Evolutionary conservation across 352 stramenopile genomes (phyloP).

Genomic region (Pythium scleroteichum): DNA sequence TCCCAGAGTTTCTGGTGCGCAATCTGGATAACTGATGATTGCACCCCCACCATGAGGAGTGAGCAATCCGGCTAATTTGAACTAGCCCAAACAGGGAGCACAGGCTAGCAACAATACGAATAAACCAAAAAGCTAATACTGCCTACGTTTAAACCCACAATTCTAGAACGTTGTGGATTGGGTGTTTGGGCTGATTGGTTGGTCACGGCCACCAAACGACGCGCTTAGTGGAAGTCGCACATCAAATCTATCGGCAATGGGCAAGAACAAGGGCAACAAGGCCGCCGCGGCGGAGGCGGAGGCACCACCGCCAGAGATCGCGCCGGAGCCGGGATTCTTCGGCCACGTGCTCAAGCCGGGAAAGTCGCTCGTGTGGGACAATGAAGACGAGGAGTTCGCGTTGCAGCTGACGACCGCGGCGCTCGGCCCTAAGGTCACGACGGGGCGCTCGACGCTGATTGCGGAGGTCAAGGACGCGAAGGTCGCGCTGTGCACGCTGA

Average conservation of each 20-base stretch:
- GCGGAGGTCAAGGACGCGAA: conserved; percentile 69
- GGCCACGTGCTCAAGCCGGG: conserved; percentile 67
- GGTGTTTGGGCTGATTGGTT: conserved; percentile 25
- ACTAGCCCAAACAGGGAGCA: background rate
- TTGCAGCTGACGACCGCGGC: conserved; percentile 79
- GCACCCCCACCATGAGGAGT: background rate
- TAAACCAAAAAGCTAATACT: no score
- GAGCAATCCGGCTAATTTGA: conserved; percentile 1
- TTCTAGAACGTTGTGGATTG: conserved; percentile 14
- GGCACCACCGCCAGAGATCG: conserved; percentile 36
- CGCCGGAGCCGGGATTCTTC: conserved; percentile 75
- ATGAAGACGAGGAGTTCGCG: conserved; percentile 74
- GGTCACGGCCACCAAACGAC: conserved; percentile 27
- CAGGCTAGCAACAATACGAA: no score
- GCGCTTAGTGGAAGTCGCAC: conserved; percentile 1
- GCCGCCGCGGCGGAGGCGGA: background rate
- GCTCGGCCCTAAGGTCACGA: conserved; percentile 48
- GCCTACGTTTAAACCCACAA: no score
- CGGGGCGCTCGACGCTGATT: conserved; percentile 74
- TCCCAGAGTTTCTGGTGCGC: background rate
- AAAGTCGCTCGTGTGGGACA: conserved; percentile 64
- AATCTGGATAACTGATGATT: conserved; percentile 1
- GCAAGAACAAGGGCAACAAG: conserved; percentile 29
- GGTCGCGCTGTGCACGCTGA: conserved; percentile 77
- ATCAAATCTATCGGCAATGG: conserved; percentile 23